Base-by-base conservation (phyloP, 441 rosid genomes). In the Pelargonium fulgidum region DNA sequence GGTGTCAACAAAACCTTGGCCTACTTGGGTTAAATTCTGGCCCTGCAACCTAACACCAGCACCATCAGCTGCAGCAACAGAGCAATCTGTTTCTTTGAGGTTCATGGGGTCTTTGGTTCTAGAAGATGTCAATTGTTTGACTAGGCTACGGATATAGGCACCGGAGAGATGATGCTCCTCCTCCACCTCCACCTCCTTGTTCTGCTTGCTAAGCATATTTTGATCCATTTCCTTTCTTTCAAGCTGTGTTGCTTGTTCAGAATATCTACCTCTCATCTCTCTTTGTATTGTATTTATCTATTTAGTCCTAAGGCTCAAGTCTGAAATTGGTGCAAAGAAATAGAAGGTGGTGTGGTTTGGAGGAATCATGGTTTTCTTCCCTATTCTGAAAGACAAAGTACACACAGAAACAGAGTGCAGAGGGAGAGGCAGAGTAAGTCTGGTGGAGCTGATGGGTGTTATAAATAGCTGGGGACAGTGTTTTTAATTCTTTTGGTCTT, bases 61-160 rank as follows among this genome's bases (percentile, higher is more conserved):
- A n/a, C n/a, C n/a, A n/a, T n/a, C n/a, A n/a, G n/a, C 64, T 75
- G 82, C 83, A 54, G 70, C 71, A 65, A 75, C 78, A 65, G 47
- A 67, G 56, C 65, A 70, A 9, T 69, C 77, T 9, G 69, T 70
- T 66, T 84, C 75, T 71, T 68, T 80, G 41, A 84, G 82, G 66
- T 79, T 81, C 78, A 70, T 80, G 68, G 87, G 71, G 24, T 80
- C 81, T 72, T 81, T 77, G 81, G 81, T 78, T 80, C 79, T 83
- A 62, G 96, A 83, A 39, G 91, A 82, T 82, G 85, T 81, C 39
- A 89, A 83, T 74, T 92, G 93, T 72, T 90, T 90, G 72, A 86
- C 95, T 56, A 90, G 84, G 83, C 86, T 84, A 73, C 88, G 86
- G 82, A 85, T 86, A 59, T 82, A 87, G 75, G 98, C 91, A 85